Evolutionary conservation across 2,329 filamentous ascomycete species (phyloP).

Genomic region (Zymoseptoria tritici): DNA sequence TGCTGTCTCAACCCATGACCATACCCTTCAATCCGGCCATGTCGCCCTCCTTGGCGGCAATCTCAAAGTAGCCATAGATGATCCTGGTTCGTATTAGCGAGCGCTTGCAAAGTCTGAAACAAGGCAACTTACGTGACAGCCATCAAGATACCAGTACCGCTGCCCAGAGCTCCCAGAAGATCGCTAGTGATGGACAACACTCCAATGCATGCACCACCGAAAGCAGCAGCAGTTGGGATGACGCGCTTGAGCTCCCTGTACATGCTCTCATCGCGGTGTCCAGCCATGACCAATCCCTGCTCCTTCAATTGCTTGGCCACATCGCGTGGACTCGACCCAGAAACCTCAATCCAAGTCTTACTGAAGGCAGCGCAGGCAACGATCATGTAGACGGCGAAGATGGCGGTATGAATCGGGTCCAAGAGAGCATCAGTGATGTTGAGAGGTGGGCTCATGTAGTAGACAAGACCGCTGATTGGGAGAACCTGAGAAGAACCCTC

Average conservation of each 20-base stretch:
- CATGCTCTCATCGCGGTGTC: constrained; percentile 99
- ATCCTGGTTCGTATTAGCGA: constrained; percentile 51
- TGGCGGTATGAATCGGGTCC: constrained; percentile 90
- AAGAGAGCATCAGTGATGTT: constrained; percentile 94
- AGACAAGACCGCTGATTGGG: constrained; percentile 86
- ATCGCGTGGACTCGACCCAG: constrained; percentile 91
- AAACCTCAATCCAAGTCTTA: constrained; percentile 99
- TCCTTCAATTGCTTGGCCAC: constrained; percentile 99
- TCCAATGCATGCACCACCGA: constrained; percentile 98
- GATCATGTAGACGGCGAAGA: constrained; percentile 97
- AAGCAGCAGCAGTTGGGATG: constrained; percentile 94
- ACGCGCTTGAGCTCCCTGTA: constrained; percentile 99
- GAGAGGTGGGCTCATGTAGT: constrained; percentile 98
- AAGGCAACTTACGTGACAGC: constrained; percentile 80
- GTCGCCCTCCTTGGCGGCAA: constrained; percentile 96
- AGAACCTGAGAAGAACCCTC: constrained; percentile 94
- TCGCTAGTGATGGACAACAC: constrained; percentile 92
- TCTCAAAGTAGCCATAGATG: constrained; percentile 99
- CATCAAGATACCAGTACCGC: constrained; percentile 93
- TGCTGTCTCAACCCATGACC: constrained; percentile 42
- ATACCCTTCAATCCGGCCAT: constrained; percentile 68
- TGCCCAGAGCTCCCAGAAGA: constrained; percentile 89
- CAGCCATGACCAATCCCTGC: constrained; percentile 98
- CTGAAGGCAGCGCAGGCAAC: constrained; percentile 96
- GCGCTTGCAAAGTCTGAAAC: neutral